Evolutionary conservation across 306 rosid species (phyloP).

Genomic region (Prunus fruticosa): DNA sequence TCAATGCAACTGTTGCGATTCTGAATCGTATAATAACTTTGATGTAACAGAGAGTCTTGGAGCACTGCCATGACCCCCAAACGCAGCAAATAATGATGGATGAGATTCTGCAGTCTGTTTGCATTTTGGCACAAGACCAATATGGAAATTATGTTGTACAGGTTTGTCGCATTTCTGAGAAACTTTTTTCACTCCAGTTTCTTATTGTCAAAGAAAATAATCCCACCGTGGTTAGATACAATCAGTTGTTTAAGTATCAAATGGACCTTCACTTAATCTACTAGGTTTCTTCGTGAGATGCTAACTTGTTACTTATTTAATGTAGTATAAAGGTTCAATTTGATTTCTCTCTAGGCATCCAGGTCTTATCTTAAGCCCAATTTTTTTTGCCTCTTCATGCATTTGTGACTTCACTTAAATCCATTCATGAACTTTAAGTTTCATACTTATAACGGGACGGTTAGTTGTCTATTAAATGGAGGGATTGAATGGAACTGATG

Average conservation of each 20-base stretch:
- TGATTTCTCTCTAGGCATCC: background rate
- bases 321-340: background rate
- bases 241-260: background rate
- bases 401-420: background rate
- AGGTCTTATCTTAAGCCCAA: background rate
- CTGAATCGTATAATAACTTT: slow-evolving; percentile 4
- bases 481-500: background rate
- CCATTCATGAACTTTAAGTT: background rate
- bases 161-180: slow-evolving; percentile 42
- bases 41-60: slow-evolving; percentile 75
- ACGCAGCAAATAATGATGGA: slow-evolving; percentile 86
- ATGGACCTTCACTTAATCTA: background rate
- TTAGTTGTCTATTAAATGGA: background rate
- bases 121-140: slow-evolving; percentile 94
- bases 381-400: background rate
- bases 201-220: background rate
- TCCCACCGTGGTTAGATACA: background rate
- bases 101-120: slow-evolving; percentile 79
- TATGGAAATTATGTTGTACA: slow-evolving; percentile 97
- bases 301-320: background rate
- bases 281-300: background rate
- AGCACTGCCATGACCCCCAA: slow-evolving; percentile 68
- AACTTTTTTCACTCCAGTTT: background rate
- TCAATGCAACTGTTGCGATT: background rate
- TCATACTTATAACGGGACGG: background rate